Conservation (phyloP, 176 grass and related monocot genomes). For the Elymus sibiricus region DNA sequence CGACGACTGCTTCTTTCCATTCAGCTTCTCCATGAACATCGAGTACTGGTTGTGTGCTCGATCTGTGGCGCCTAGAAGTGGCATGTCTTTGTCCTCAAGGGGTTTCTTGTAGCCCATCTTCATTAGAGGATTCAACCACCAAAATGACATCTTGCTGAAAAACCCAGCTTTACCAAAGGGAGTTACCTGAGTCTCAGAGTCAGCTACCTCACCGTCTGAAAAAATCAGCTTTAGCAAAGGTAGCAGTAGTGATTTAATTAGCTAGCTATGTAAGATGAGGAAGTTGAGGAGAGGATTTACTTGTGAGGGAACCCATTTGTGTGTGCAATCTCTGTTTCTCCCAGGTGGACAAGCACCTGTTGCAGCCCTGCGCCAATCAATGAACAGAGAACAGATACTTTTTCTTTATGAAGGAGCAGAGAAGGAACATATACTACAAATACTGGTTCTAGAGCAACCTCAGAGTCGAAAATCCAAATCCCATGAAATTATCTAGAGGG, state of each 20-base stretch:
- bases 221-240: not conserved
- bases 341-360: not conserved
- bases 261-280: not conserved
- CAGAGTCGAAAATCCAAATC: not conserved
- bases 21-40: conserved; percentile 57
- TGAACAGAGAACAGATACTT: not conserved
- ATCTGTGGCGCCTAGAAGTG: conserved; percentile 52
- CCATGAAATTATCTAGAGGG: too few species aligned
- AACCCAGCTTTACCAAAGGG: conserved; percentile 57
- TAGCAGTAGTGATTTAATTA: not conserved
- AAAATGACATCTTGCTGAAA: conserved; percentile 70
- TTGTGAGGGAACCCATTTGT: conserved; percentile 29
- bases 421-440: not conserved
- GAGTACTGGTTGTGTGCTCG: conserved; percentile 44
- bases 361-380: not conserved
- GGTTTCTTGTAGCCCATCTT: conserved; percentile 72
- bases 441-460: not conserved
- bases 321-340: not conserved
- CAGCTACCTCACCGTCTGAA: conserved; percentile 16
- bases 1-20: conserved; percentile 23
- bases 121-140: conserved; percentile 87
- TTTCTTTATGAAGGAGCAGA: not conserved
- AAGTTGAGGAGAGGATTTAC: conserved; percentile 5
- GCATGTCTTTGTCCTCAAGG: conserved; percentile 80
- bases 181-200: conserved; percentile 28